Conservation (phyloP, 306 rosid genomes). For the Chamaecrista fasciculata region DNA sequence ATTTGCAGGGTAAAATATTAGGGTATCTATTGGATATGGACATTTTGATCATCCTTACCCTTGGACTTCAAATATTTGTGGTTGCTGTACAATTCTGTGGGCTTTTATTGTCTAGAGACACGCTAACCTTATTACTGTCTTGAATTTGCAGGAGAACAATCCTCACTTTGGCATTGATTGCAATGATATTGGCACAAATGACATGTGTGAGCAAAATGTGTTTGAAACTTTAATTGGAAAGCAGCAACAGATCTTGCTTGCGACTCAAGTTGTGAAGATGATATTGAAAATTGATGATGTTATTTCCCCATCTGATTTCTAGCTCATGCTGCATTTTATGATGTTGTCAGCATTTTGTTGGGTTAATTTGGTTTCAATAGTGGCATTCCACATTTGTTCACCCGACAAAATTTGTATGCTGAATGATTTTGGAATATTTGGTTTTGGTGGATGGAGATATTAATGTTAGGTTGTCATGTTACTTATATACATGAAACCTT, state of each 20-base stretch:
- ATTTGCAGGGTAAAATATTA: too few relatives aligned
- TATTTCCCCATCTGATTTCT: constrained; percentile 66
- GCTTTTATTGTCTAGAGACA: not conserved
- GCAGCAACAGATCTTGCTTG: constrained; percentile 88
- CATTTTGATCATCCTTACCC: too few relatives aligned
- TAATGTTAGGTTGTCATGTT: constrained; percentile 22
- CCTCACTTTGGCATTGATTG: constrained; percentile 83
- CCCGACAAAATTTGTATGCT: constrained; percentile 26
- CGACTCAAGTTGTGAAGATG: constrained; percentile 98
- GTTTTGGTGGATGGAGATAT: constrained; percentile 17
- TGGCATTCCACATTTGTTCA: constrained; percentile 8
- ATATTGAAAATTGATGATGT: constrained; percentile 93
- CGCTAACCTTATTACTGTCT: constrained; percentile 10
- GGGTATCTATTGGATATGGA: too few relatives aligned
- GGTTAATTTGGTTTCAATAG: constrained; percentile 24
- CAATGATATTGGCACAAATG: constrained; percentile 87
- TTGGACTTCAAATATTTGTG: too few relatives aligned
- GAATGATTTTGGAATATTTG: constrained; percentile 41
- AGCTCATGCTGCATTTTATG: constrained; percentile 23
- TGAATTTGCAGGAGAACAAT: constrained; percentile 64
- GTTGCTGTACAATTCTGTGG: too few relatives aligned
- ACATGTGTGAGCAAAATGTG: constrained; percentile 89
- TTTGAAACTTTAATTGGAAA: constrained; percentile 90
- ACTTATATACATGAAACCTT: not conserved
- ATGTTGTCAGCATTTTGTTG: constrained; percentile 17